Conservation (phyloP, 352 stramenopile species). For the Pythium rishiriense region DNA sequence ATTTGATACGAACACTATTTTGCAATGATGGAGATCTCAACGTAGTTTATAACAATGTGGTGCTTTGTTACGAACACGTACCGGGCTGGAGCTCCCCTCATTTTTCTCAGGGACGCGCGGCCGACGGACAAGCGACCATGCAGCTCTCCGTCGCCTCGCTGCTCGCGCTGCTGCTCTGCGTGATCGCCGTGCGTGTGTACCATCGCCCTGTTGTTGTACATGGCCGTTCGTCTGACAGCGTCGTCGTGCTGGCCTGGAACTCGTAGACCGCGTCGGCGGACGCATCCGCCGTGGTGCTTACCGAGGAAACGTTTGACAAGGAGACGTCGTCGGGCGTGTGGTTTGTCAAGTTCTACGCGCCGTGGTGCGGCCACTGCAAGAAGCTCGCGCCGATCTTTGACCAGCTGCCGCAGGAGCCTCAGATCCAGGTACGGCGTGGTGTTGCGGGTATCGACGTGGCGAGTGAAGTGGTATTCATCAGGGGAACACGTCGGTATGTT, state of each 20-base stretch:
- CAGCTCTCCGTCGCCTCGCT: conserved; percentile 18
- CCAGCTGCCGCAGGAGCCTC: conserved; percentile 43
- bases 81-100: background rate
- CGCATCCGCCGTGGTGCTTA: conserved; percentile 24
- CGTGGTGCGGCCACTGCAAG: conserved; percentile 86
- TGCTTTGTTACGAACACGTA: background rate
- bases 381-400: conserved; percentile 70
- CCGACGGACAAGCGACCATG: conserved; percentile 14
- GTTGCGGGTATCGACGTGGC: too few species aligned
- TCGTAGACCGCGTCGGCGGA: conserved; percentile 10
- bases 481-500: too few species aligned
- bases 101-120: conserved; percentile 12
- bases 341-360: conserved; percentile 87
- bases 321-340: conserved; percentile 55
- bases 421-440: conserved; percentile 34
- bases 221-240: background rate
- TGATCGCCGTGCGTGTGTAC: conserved; percentile 4
- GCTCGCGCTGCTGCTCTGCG: conserved; percentile 23
- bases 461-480: too few species aligned
- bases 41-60: background rate
- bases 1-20: conserved; percentile 8
- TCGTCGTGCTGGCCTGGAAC: background rate
- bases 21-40: background rate
- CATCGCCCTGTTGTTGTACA: background rate
- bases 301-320: conserved; percentile 49